Base-by-base conservation (phyloP, 1,139 yeast species). In the Kodamaea anthophila region DNA sequence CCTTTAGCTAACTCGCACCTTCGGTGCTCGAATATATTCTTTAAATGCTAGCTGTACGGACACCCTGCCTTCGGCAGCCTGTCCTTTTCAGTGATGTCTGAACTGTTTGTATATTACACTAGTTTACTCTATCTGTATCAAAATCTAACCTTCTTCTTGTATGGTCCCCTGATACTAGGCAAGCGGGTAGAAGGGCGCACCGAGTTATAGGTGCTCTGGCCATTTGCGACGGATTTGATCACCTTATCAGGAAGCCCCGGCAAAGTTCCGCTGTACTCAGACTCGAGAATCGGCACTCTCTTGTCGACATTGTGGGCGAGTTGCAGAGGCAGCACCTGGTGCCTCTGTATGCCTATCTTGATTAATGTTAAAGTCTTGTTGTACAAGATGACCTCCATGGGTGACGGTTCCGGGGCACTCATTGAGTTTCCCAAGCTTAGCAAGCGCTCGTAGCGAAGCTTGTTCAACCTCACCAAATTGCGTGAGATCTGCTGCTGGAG, bases 221-320 rank as follows among this genome's bases (percentile, higher is more conserved):
- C 53, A 5, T 35, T 29, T 19, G 32, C 23, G 15, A 30, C 25
- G 48, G 49, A 4, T 31, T 24, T 13, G 36, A 23, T 28, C 16
- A 21, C 30, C 26, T 38, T 38, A 18, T 37, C 56, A 49, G 31
- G 59, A 33, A 70, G 62, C 0, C 86, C 86, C 1, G 96, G 96
- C 46, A 87, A 66, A 1, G 82, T 70, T 32, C 97, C 97, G 24
- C 72, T 63, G 46, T 83, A 87, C 42, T 81, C 85, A 12, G 79
- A 72, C 47, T 77, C 75, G 34, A 83, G 64, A 1, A 83, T 81
- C 0, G 96, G 94, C 25, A 87, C 46, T 32, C 56, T 65, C 28
- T 61, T 51, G 40, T 68, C 63, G 32, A 64, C 51, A 25, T 51
- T 47, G 22, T 53, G 39, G 9, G 70, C 58, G 20, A 71, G 44